Percentiles rank a stretch among this genome's conserved stretches.
phyloP scores from a whole-genome alignment of 2,329 filamentous ascomycete species.

The Talaromyces sp. region DNA sequence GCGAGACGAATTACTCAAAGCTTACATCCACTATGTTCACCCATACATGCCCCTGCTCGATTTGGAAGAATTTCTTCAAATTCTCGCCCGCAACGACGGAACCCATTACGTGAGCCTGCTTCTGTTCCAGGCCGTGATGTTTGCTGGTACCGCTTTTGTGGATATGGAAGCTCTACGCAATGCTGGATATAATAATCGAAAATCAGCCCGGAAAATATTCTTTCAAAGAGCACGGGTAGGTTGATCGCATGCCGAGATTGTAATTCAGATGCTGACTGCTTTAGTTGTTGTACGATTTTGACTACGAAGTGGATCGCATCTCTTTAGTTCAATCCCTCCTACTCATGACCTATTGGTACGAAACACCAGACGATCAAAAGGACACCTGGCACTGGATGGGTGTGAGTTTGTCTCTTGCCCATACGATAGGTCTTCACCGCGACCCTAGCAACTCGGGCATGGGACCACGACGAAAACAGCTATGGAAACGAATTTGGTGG shows the following conservation, averaged over 20 bases:
- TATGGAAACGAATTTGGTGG: slow-evolving; percentile 98
- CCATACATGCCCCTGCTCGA: slow-evolving; percentile 89
- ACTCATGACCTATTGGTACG: slow-evolving; percentile 96
- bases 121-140: slow-evolving; percentile 93
- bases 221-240: slow-evolving; percentile 82
- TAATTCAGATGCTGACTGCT: background rate
- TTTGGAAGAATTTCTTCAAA: slow-evolving; percentile 56
- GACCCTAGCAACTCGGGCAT: slow-evolving; percentile 77
- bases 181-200: slow-evolving; percentile 73
- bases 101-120: slow-evolving; percentile 73
- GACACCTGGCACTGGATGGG: slow-evolving; percentile 99
- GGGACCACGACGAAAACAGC: slow-evolving; percentile 67
- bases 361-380: slow-evolving; percentile 94
- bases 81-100: slow-evolving; percentile 65
- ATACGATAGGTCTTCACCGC: slow-evolving; percentile 89
- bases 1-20: slow-evolving; percentile 75
- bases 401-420: slow-evolving; percentile 84
- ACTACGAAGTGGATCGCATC: slow-evolving; percentile 88
- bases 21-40: slow-evolving; percentile 85
- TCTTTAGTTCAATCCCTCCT: slow-evolving; percentile 83
- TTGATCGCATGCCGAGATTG: slow-evolving; percentile 19
- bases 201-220: slow-evolving; percentile 80
- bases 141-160: slow-evolving; percentile 83
- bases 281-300: slow-evolving; percentile 76
- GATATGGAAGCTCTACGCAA: slow-evolving; percentile 72